These are phyloP conservation scores for Fusarium sublunatum DNA, from an alignment of 2,329 filamentous ascomycete species.

Conservation along the genomic window DNA sequence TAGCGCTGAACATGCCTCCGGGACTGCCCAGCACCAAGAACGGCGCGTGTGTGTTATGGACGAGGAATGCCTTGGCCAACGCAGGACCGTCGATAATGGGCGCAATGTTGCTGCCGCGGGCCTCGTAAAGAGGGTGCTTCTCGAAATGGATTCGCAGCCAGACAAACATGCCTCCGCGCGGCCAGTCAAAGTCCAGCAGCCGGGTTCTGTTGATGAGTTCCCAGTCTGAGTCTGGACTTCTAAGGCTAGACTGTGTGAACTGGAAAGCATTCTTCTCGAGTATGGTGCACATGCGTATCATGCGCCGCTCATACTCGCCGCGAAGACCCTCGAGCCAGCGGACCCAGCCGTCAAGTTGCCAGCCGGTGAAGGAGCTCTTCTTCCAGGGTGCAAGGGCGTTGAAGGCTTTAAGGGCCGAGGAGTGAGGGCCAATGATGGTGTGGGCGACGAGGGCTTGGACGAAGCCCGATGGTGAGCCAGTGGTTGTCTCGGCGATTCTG, in stretches of 20 bases:
- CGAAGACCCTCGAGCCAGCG: slow-evolving; percentile 89
- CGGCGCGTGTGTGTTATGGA: slow-evolving; percentile 75
- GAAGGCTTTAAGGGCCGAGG: slow-evolving; percentile 56
- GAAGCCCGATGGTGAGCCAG: slow-evolving; percentile 89
- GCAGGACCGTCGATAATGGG: slow-evolving; percentile 63
- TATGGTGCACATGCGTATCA: slow-evolving; percentile 80
- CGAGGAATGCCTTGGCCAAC: slow-evolving; percentile 75
- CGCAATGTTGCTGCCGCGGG: slow-evolving; percentile 43
- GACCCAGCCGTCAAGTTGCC: slow-evolving; percentile 88
- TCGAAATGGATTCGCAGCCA: slow-evolving; percentile 82
- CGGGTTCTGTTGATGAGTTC: slow-evolving; percentile 78
- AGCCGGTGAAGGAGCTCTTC: slow-evolving; percentile 65
- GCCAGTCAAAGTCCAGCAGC: slow-evolving; percentile 82
- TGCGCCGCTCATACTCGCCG: slow-evolving; percentile 84
- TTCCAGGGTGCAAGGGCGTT: slow-evolving; percentile 60
- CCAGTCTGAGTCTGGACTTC: slow-evolving; percentile 70
- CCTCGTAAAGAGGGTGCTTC: slow-evolving; percentile 74
- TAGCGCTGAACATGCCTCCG: slow-evolving; percentile 79
- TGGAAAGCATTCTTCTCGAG: slow-evolving; percentile 76
- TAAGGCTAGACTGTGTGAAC: slow-evolving; percentile 70
- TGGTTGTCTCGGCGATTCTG: slow-evolving; percentile 80
- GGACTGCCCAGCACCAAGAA: slow-evolving; percentile 77
- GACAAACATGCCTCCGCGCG: slow-evolving; percentile 90
- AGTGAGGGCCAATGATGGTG: slow-evolving; percentile 76
- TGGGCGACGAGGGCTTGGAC: slow-evolving; percentile 85